Percentiles rank a stretch among this genome's conserved stretches.
Conservation (phyloP, 2,329 filamentous ascomycete species). For the Fusarium sp. region DNA sequence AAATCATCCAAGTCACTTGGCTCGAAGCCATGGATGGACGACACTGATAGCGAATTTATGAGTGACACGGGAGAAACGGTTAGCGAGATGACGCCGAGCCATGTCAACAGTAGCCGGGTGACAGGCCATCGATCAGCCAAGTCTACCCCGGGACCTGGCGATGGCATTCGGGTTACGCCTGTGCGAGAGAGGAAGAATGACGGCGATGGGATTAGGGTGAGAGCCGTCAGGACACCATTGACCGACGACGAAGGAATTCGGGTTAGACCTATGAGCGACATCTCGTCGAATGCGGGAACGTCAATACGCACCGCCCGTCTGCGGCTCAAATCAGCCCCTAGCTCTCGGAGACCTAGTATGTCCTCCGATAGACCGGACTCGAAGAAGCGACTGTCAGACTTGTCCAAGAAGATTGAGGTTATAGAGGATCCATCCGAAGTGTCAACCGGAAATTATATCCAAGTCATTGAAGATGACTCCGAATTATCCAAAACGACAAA, state of each 20-base stretch:
- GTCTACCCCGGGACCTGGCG: slow-evolving; percentile 46
- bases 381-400: slow-evolving; percentile 31
- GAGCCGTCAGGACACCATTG: slow-evolving; percentile 32
- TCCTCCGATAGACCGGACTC: slow-evolving; percentile 45
- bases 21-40: slow-evolving; percentile 40
- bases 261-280: slow-evolving; percentile 45
- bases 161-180: slow-evolving; percentile 58
- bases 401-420: slow-evolving; percentile 24
- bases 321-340: slow-evolving; percentile 44
- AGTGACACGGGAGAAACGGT: slow-evolving; percentile 43
- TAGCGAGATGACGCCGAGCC: slow-evolving; percentile 45
- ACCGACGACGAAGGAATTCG: slow-evolving; percentile 48
- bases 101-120: slow-evolving; percentile 36
- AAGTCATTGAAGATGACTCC: slow-evolving; percentile 29
- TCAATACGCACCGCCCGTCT: slow-evolving; percentile 41
- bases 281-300: slow-evolving; percentile 40
- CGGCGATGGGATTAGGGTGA: slow-evolving; percentile 50
- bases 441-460: slow-evolving; percentile 21
- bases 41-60: slow-evolving; percentile 42
- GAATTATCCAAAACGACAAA: slow-evolving; percentile 35
- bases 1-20: slow-evolving; percentile 50
- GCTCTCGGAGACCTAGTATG: slow-evolving; percentile 39
- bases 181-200: slow-evolving; percentile 46
- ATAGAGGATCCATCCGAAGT: slow-evolving; percentile 24
- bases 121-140: slow-evolving; percentile 38